Base-by-base conservation (phyloP, 2,329 filamentous ascomycete genomes). In the Drechslera avenae region DNA sequence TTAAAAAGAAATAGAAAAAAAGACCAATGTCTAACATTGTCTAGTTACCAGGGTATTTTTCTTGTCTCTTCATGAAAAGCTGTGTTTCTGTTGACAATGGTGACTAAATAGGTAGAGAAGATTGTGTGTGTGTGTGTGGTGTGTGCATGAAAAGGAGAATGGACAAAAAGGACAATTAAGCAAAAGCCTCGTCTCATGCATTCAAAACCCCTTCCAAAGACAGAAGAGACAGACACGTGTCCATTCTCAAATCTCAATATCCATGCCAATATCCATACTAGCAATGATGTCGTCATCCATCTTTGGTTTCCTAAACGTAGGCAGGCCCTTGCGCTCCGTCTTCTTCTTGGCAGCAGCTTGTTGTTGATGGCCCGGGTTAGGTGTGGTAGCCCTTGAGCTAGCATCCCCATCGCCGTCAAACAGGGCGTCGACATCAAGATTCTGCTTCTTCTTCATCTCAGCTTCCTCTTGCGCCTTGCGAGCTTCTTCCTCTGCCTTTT, bases 251-350 rank as follows among this genome's bases (percentile, higher is more conserved):
- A 96, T 90, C 61, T 96, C 91, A 64, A 96, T 86, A 63, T 97
- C 93, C 70, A 97, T 91, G 21, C 91, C 93, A 63, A 97, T 77
- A 71, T 97, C 94, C 78, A 97, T 79, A 19, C 86, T 83, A 1
- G 88, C 91, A 73, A 97, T 93, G 48, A 97, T 88, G 68, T 97
- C 94, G 68, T 97, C 94, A 56, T 96, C 92, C 79, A 89, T 88
- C 50, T 91, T 83, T 23, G 88, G 86, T 75, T 89, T 82, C 61
- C 81, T 86, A 67, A 93, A 89, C 40, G 91, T 88, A 10, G 86
- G 86, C 58, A 83, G 69, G 1, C 82, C 81, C 30, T 81, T 81
- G 51, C 73, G 68, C 62, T 77, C 76, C 74, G 83, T 84, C 60
- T 85, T 81, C 55, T 85, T 81, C 54, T 81, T 80, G 56, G 73